Conservation (phyloP, 257 asterid species). For the Solanum paucissectum region DNA sequence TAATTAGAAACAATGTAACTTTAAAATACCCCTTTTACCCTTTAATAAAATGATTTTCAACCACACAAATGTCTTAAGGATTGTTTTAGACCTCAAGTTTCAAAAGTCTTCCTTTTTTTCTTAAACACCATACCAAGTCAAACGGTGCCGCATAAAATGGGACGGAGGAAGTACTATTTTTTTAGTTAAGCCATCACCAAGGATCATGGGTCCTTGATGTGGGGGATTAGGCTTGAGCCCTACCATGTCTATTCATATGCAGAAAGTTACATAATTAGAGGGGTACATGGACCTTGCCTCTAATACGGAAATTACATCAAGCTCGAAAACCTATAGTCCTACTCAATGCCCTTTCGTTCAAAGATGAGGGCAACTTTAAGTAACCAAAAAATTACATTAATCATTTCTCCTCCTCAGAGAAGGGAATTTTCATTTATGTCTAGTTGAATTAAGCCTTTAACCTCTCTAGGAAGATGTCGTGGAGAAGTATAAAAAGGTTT, state of each 20-base stretch:
- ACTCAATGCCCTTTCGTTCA: background rate
- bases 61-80: no score
- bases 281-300: background rate
- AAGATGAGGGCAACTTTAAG: background rate
- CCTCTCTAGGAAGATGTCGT: background rate
- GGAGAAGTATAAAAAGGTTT: background rate
- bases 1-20: no score
- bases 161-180: background rate
- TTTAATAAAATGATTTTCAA: no score
- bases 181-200: background rate
- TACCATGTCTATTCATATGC: background rate
- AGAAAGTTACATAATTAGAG: background rate
- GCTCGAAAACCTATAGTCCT: background rate
- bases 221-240: background rate
- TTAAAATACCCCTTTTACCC: no score
- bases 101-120: no score
- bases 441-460: background rate
- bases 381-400: background rate
- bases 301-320: background rate
- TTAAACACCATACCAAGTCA: no score
- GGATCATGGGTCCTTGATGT: background rate
- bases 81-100: no score
- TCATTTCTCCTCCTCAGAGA: background rate
- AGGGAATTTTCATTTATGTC: background rate
- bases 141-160: no score